Conservation (phyloP, 169 alveolate genomes). For the Plasmodium falciparum region DNA sequence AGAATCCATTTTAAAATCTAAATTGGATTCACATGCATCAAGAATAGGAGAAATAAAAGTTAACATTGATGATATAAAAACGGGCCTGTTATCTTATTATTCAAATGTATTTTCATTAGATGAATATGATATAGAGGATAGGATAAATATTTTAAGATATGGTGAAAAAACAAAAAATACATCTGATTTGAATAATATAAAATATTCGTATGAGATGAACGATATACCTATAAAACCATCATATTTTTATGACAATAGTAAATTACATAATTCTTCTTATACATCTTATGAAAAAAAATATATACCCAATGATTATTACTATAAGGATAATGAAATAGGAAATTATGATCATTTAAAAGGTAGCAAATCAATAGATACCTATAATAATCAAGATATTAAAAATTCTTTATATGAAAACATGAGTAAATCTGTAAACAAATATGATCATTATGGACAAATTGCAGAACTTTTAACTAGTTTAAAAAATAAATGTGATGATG, state of each 20-base stretch:
- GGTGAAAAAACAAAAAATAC: conserved; percentile 37
- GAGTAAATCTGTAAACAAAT: conserved; percentile 10
- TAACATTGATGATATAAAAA: conserved; percentile 66
- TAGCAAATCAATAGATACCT: not conserved
- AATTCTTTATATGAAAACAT: not conserved
- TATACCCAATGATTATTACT: conserved; percentile 44
- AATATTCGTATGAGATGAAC: conserved; percentile 16
- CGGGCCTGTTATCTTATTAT: conserved; percentile 42
- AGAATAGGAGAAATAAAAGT: conserved; percentile 74
- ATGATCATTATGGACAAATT: conserved; percentile 53
- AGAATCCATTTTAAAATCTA: not conserved
- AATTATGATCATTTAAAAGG: not conserved
- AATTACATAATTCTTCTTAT: conserved; percentile 15
- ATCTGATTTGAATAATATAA: conserved; percentile 18
- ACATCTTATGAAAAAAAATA: not conserved
- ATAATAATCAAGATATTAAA: not conserved
- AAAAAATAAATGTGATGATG: conserved; percentile 56
- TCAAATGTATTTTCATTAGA: conserved; percentile 54
- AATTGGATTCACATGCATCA: conserved; percentile 6
- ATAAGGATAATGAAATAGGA: not conserved
- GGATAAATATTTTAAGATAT: conserved; percentile 45
- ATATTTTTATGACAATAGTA: conserved; percentile 15
- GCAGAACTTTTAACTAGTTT: conserved; percentile 39
- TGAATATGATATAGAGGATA: conserved; percentile 64
- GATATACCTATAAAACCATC: conserved; percentile 8